Evolutionary conservation across 139 green algal genomes (phyloP), one percentile per base, ranked within the genome.

Genomic region (Desmodesmus armatus): DNA sequence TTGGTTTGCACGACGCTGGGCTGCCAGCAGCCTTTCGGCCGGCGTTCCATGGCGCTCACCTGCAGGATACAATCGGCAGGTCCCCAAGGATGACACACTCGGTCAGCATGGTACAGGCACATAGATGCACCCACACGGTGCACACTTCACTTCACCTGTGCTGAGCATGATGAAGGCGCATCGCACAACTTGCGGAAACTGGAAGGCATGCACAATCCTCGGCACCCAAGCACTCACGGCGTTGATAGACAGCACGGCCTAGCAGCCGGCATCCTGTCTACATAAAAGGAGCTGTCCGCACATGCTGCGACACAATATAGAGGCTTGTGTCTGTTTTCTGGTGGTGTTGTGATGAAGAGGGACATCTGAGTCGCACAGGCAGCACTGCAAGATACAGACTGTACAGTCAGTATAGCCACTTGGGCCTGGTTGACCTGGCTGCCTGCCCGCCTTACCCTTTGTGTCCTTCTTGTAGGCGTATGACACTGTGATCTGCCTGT

Each of bases 381-480:
- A 62, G 21, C 51, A 62, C 19, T 62, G 51, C 51, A 62, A 19
- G n/a, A n/a, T 62, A 19, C 51, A 62, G 17, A 62, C 1, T 62
- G 51, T 19, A 62, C 51, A 62, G 51, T 62, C 19, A n/a, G n/a
- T n/a, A n/a, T n/a, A n/a, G n/a, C n/a, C 51, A 62, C 51, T 2
- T 27, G 51, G 51, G 21, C 17, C 51, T 62, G 51, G 51, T 19
- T 62, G 51, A 3, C 29, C 21, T 78, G 21, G 1, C 70, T 25
- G 5, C 6, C 39, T 9, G 15, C 21, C 35, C 23, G 17, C 31
- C 82, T 33, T 62, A 91, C 90, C 96, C 80, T 96, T 97, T 3
- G 93, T 97, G 88, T 99, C 97, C 86, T 99, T 99, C 89, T 99
- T 99, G 91, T 94, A 99, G 0, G 97, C 97, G 81, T 99, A 99